These are phyloP conservation scores for Chalaropsis ovoidea DNA, from an alignment of 2,329 filamentous ascomycete species.

Conservation along the genomic window DNA sequence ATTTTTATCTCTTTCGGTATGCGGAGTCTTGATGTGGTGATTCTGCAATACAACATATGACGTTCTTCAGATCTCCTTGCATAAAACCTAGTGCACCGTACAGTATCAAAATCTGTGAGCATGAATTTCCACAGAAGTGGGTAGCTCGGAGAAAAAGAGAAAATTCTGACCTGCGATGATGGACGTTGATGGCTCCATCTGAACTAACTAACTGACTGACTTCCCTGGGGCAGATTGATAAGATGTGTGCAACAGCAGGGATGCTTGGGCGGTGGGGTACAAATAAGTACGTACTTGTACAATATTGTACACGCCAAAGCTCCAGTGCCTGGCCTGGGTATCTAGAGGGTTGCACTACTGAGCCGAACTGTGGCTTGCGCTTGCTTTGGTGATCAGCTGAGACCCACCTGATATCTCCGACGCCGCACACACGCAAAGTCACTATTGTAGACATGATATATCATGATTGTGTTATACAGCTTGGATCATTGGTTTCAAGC, in stretches of 20 bases:
- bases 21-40: too few relatives aligned
- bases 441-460: not conserved
- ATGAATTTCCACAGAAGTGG: not conserved
- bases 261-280: not conserved
- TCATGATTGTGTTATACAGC: not conserved
- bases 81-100: not conserved
- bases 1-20: too few relatives aligned
- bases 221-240: conserved; percentile 16
- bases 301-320: not conserved
- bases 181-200: not conserved
- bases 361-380: not conserved
- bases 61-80: not conserved
- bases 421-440: not conserved
- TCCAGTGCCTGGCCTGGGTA: not conserved
- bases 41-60: too few relatives aligned
- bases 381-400: not conserved
- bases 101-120: not conserved
- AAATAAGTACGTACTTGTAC: not conserved
- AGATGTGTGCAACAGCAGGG: not conserved
- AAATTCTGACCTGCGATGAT: conserved; percentile 1
- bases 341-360: conserved; percentile 6
- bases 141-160: not conserved
- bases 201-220: not conserved
- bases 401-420: conserved; percentile 10
- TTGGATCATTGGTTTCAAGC: not conserved